Conservation (phyloP, 2,329 filamentous ascomycete species). For the Zopfia rhizophila region DNA sequence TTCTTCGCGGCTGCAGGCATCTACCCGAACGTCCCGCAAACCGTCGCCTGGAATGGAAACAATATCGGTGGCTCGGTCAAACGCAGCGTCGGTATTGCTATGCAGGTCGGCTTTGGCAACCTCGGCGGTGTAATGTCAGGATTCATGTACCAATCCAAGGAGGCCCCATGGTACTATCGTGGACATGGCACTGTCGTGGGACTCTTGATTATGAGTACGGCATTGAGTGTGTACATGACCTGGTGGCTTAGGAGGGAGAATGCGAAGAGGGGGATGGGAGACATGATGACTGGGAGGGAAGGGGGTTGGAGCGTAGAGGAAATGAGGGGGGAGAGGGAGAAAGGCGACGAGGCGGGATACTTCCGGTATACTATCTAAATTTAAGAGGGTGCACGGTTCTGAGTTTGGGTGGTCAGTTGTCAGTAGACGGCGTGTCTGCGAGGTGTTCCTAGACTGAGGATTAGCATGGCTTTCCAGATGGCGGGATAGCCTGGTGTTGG, state of each 20-base stretch:
- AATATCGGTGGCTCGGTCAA: constrained; percentile 65
- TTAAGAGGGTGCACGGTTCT: no score
- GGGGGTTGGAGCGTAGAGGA: constrained; percentile 44
- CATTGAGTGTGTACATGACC: constrained; percentile 65
- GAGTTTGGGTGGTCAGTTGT: no score
- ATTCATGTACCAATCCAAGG: constrained; percentile 56
- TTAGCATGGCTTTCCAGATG: no score
- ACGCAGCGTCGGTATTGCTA: constrained; percentile 64
- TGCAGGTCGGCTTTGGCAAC: constrained; percentile 61
- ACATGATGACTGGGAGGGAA: constrained; percentile 51
- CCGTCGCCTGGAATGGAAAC: constrained; percentile 66
- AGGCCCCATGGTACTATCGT: constrained; percentile 52
- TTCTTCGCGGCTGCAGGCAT: constrained; percentile 55
- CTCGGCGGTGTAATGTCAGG: constrained; percentile 59
- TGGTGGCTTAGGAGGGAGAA: constrained; percentile 66
- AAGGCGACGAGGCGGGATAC: constrained; percentile 63
- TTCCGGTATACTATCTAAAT: constrained; percentile 43
- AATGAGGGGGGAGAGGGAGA: constrained; percentile 63
- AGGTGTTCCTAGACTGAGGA: no score
- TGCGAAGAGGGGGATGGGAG: constrained; percentile 58
- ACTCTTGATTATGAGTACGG: constrained; percentile 55
- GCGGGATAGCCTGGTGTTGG: no score
- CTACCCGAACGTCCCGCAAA: constrained; percentile 65
- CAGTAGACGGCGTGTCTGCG: no score
- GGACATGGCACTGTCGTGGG: constrained; percentile 57